A percentile compares a stretch with the other conserved stretches of the same genome.
These are phyloP conservation scores for Aspergillus brasiliensis DNA, from an alignment of 2,329 filamentous ascomycete species.

Conservation along the genomic window DNA sequence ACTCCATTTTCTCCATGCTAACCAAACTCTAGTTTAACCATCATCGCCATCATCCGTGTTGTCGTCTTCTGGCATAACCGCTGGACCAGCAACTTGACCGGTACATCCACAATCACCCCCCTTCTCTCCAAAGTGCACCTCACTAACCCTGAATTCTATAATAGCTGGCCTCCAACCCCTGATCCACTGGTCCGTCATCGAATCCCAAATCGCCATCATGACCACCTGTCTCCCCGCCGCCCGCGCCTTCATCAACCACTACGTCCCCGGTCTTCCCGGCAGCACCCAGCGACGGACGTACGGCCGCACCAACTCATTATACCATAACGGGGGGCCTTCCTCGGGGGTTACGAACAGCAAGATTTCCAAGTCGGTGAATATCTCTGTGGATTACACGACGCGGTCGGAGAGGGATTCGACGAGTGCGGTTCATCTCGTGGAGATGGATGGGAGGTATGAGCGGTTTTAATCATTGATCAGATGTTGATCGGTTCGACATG, in stretches of 20 bases:
- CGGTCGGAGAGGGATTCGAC: constrained; percentile 14
- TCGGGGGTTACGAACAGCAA: constrained; percentile 11
- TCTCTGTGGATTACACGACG: constrained; percentile 26
- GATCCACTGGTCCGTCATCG: constrained; percentile 32
- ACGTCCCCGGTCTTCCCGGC: constrained; percentile 21
- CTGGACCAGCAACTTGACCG: constrained; percentile 24
- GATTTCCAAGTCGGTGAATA: constrained; percentile 28
- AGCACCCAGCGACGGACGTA: constrained; percentile 16
- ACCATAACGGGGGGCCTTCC: not conserved
- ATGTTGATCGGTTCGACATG: too few relatives aligned
- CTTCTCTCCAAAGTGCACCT: not conserved
- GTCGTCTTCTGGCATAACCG: constrained; percentile 29
- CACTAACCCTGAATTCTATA: not conserved
- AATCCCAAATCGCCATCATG: constrained; percentile 29
- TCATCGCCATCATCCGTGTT: constrained; percentile 29
- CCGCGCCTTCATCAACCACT: constrained; percentile 24
- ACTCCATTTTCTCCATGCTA: not conserved
- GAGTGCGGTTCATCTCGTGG: constrained; percentile 20
- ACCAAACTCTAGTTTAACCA: constrained; percentile 18
- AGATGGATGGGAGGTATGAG: constrained; percentile 5
- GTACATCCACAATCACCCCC: not conserved
- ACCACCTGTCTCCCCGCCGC: constrained; percentile 30
- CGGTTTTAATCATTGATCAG: not conserved
- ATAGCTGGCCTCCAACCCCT: constrained; percentile 26
- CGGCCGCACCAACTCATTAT: constrained; percentile 4